These are phyloP conservation scores for Ceratocystis cacaofunesta DNA, from an alignment of 2,329 filamentous ascomycete species.

Conservation along the genomic window DNA sequence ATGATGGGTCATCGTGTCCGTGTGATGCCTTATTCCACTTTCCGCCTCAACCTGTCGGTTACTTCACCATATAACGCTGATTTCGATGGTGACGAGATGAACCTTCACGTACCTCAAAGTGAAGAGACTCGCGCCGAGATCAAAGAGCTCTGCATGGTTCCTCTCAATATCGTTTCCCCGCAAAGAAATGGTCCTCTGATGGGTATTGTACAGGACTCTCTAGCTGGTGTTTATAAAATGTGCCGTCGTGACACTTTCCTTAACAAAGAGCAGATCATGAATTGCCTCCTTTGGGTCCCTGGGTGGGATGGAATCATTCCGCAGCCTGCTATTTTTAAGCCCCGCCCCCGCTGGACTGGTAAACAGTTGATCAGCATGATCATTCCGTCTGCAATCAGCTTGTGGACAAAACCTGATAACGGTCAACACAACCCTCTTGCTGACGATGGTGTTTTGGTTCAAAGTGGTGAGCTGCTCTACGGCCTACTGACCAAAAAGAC, in stretches of 20 bases:
- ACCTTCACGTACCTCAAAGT: slow-evolving; percentile 94
- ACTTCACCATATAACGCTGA: slow-evolving; percentile 98
- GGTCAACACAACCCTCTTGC: slow-evolving; percentile 46
- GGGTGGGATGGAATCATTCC: slow-evolving; percentile 95
- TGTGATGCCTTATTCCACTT: slow-evolving; percentile 98
- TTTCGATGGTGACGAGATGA: slow-evolving; percentile 99
- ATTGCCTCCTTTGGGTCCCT: slow-evolving; percentile 92
- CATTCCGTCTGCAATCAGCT: slow-evolving; percentile 73
- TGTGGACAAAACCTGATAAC: slow-evolving; percentile 49
- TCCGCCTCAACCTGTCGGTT: slow-evolving; percentile 91
- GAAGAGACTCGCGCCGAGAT: slow-evolving; percentile 95
- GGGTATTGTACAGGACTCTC: slow-evolving; percentile 97
- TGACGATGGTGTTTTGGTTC: slow-evolving; percentile 69
- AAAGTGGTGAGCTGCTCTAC: slow-evolving; percentile 77
- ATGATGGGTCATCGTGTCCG: slow-evolving; percentile 99
- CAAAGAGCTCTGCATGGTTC: slow-evolving; percentile 91
- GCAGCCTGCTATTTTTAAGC: slow-evolving; percentile 84
- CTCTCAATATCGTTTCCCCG: slow-evolving; percentile 92
- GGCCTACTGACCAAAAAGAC: slow-evolving; percentile 88
- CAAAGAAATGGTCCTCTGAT: slow-evolving; percentile 94
- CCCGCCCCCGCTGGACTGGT: slow-evolving; percentile 85
- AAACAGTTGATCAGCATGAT: slow-evolving; percentile 96
- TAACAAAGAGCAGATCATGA: slow-evolving; percentile 84
- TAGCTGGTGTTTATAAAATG: slow-evolving; percentile 94
- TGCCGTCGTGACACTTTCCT: slow-evolving; percentile 86